These are phyloP conservation scores for Pseudonitzschia delicatissima DNA, from an alignment of 108 stramenopile genomes.

Conservation along the genomic window DNA sequence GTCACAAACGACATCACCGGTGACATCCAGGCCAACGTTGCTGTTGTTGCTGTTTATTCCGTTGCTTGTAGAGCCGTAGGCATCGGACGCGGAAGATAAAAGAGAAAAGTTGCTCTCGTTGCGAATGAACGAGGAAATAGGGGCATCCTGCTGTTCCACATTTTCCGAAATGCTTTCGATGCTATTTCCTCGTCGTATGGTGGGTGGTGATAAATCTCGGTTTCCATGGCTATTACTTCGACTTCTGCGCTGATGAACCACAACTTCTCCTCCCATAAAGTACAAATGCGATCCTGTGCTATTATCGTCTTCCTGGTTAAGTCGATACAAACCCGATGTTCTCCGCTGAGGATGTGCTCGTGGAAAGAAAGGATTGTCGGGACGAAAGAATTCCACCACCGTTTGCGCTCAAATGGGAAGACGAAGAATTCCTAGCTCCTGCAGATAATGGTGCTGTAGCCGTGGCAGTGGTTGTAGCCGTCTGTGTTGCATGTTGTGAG, in stretches of 20 bases:
- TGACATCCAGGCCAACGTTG: background rate
- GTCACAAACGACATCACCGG: background rate
- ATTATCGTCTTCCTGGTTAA: constrained; percentile 28
- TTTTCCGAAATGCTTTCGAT: background rate
- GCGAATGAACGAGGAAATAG: background rate
- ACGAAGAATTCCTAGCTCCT: background rate
- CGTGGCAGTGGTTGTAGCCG: no score
- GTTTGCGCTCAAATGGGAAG: background rate
- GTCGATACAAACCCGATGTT: constrained; percentile 13
- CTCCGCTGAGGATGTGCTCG: constrained; percentile 15
- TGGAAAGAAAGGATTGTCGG: background rate
- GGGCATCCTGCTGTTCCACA: background rate
- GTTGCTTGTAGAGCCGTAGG: no score
- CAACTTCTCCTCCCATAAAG: constrained; percentile 53
- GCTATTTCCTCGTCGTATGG: background rate
- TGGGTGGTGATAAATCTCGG: background rate
- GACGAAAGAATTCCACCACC: background rate
- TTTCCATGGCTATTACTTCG: background rate
- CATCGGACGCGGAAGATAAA: background rate
- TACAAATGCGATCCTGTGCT: constrained; percentile 34
- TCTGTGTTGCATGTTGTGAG: no score
- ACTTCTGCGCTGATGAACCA: constrained; percentile 22
- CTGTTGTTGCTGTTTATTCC: background rate
- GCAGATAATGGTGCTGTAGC: background rate
- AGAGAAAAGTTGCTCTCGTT: constrained; percentile 19